Conservation (phyloP, 2,329 filamentous ascomycete genomes). For the Cladosporium sp. region DNA sequence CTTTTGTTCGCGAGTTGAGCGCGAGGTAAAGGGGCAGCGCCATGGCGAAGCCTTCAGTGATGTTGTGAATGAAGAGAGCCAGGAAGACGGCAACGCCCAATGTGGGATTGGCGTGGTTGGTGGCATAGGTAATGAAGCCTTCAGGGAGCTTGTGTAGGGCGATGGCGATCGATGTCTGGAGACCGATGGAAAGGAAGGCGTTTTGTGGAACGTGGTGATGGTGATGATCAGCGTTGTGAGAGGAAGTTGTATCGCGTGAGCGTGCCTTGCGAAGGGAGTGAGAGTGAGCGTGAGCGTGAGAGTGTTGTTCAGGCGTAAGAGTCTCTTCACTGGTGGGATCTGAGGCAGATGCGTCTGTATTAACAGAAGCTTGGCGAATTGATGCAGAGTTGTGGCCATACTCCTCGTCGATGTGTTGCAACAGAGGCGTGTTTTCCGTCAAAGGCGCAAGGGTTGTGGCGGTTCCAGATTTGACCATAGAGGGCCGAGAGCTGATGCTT, state of each 20-base stretch:
- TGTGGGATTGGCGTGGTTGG: conserved; percentile 89
- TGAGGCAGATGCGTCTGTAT: background rate
- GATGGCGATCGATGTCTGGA: conserved; percentile 94
- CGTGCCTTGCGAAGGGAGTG: conserved; percentile 25
- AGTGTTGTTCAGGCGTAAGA: background rate
- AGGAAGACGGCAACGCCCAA: conserved; percentile 92
- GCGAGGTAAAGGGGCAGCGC: conserved; percentile 91
- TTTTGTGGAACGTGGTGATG: conserved; percentile 96
- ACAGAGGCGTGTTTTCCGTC: conserved; percentile 21
- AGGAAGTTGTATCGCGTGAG: conserved; percentile 23
- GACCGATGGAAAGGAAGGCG: conserved; percentile 89
- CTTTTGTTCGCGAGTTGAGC: conserved; percentile 74
- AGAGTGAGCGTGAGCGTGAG: background rate
- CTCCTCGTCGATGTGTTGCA: conserved; percentile 16
- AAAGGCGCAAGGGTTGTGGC: conserved; percentile 24
- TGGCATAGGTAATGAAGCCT: conserved; percentile 87
- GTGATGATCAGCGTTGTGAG: conserved; percentile 49
- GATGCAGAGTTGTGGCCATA: background rate
- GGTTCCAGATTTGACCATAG: conserved; percentile 29
- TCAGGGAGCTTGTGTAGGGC: conserved; percentile 94
- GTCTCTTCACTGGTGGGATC: conserved; percentile 7
- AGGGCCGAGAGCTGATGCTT: conserved; percentile 24
- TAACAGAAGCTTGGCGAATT: background rate
- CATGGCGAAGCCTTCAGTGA: conserved; percentile 94
- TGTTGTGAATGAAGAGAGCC: conserved; percentile 96